These are phyloP conservation scores for Penicillium brasilianum DNA, from an alignment of 2,329 filamentous ascomycete genomes.

Conservation along the genomic window DNA sequence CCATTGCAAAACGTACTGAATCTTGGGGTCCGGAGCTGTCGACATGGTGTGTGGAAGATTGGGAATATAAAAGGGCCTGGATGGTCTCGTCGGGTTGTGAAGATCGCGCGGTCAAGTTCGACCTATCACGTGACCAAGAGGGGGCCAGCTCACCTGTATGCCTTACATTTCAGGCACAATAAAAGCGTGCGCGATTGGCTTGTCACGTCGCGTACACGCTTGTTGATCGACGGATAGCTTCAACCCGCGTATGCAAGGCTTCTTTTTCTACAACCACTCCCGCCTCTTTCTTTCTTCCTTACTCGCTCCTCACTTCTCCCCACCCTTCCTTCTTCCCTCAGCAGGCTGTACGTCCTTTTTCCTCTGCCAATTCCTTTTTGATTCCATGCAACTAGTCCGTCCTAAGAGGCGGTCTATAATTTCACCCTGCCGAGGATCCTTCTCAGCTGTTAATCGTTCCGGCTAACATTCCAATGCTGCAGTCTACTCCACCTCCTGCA, in stretches of 20 bases:
- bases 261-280: slow-evolving; percentile 28
- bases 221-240: slow-evolving; percentile 40
- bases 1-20: slow-evolving; percentile 62
- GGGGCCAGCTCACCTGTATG: neutral
- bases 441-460: slow-evolving; percentile 14
- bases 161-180: slow-evolving; percentile 19
- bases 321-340: slow-evolving; percentile 25
- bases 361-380: slow-evolving; percentile 21
- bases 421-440: slow-evolving; percentile 12
- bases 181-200: slow-evolving; percentile 40
- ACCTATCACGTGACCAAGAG: slow-evolving; percentile 22
- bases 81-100: slow-evolving; percentile 14
- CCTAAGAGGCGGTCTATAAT: slow-evolving; percentile 23
- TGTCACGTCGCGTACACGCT: slow-evolving; percentile 49
- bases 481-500: slow-evolving; percentile 32
- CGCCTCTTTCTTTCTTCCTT: slow-evolving; percentile 19
- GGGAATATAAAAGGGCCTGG: slow-evolving; percentile 36
- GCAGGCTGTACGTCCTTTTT: slow-evolving; percentile 21
- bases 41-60: slow-evolving; percentile 56
- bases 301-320: slow-evolving; percentile 19
- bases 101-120: slow-evolving; percentile 23
- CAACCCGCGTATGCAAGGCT: slow-evolving; percentile 42
- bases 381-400: slow-evolving; percentile 10
- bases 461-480: slow-evolving; percentile 38
- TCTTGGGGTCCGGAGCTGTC: slow-evolving; percentile 63